Percentiles rank a stretch among this genome's conserved stretches.
These are phyloP conservation scores for Geosmithia morbida DNA, from an alignment of 2,329 filamentous ascomycete genomes.

Conservation along the genomic window DNA sequence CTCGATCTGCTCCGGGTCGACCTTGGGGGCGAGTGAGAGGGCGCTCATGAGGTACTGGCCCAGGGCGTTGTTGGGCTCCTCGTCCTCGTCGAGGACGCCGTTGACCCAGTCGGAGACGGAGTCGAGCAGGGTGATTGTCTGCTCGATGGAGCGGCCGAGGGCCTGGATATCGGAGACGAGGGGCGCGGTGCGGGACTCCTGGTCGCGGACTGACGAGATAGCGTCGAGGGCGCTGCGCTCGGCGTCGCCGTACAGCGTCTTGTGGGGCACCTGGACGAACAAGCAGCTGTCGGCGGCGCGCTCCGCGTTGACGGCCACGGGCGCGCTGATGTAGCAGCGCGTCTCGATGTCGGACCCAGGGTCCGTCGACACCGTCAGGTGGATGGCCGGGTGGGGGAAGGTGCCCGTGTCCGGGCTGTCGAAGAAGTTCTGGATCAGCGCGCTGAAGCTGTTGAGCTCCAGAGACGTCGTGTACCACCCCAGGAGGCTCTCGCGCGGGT, in stretches of 20 bases:
- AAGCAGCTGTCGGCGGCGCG: slow-evolving; percentile 90
- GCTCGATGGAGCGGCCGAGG: slow-evolving; percentile 72
- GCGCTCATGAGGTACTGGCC: slow-evolving; percentile 94
- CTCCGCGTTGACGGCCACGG: slow-evolving; percentile 89
- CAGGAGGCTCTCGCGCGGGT: slow-evolving; percentile 84
- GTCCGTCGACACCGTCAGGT: slow-evolving; percentile 86
- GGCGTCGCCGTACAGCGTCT: slow-evolving; percentile 74
- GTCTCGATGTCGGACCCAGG: slow-evolving; percentile 81
- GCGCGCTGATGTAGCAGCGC: slow-evolving; percentile 86
- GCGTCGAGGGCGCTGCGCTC: slow-evolving; percentile 59
- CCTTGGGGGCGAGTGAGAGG: slow-evolving; percentile 86
- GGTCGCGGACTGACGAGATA: slow-evolving; percentile 68
- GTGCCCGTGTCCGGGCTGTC: slow-evolving; percentile 92
- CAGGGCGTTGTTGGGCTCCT: slow-evolving; percentile 75
- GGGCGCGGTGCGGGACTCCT: slow-evolving; percentile 56
- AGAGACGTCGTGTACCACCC: slow-evolving; percentile 97
- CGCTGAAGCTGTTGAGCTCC: slow-evolving; percentile 96
- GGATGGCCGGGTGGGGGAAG: slow-evolving; percentile 92
- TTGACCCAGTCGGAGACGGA: slow-evolving; percentile 85
- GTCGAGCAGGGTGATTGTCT: slow-evolving; percentile 80
- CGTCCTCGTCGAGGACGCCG: slow-evolving; percentile 86
- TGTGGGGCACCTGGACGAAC: slow-evolving; percentile 94
- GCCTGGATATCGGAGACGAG: slow-evolving; percentile 82
- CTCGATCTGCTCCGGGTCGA: slow-evolving; percentile 81
- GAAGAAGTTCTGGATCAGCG: slow-evolving; percentile 98